Conservation (phyloP, 192 early-diverging fungal species). For the Backusella luteola region DNA sequence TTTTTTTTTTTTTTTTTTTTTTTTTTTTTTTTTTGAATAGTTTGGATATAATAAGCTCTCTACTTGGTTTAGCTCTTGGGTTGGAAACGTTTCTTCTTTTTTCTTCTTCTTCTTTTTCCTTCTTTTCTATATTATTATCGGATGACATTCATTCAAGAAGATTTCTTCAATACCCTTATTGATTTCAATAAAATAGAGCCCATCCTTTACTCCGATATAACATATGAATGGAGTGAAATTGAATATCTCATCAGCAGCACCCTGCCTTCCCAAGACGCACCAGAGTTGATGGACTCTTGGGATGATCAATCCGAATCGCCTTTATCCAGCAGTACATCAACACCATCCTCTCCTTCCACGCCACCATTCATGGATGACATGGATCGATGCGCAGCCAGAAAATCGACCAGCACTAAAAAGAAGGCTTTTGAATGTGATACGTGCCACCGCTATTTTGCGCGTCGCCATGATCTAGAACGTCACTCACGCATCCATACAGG, state of each 20-base stretch:
- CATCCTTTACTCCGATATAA: not conserved
- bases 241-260: not conserved
- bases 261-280: not conserved
- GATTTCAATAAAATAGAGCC: not conserved
- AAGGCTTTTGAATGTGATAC: constrained; percentile 52
- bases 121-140: not conserved
- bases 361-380: too few species aligned
- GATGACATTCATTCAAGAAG: not conserved
- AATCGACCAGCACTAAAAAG: constrained; percentile 11
- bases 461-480: constrained; percentile 70
- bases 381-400: not conserved
- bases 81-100: not conserved
- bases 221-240: not conserved
- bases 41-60: not conserved
- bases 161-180: not conserved
- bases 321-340: not conserved
- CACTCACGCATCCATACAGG: constrained; percentile 61
- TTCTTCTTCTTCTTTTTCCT: not conserved
- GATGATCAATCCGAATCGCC: not conserved
- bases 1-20: too few species aligned
- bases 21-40: not conserved
- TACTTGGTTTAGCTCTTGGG: not conserved
- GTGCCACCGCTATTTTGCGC: constrained; percentile 61
- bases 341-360: not conserved
- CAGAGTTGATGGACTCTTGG: not conserved